These are phyloP conservation scores for Dothideomycetes sp. DNA, from an alignment of 2,329 filamentous ascomycete species.

Conservation along the genomic window DNA sequence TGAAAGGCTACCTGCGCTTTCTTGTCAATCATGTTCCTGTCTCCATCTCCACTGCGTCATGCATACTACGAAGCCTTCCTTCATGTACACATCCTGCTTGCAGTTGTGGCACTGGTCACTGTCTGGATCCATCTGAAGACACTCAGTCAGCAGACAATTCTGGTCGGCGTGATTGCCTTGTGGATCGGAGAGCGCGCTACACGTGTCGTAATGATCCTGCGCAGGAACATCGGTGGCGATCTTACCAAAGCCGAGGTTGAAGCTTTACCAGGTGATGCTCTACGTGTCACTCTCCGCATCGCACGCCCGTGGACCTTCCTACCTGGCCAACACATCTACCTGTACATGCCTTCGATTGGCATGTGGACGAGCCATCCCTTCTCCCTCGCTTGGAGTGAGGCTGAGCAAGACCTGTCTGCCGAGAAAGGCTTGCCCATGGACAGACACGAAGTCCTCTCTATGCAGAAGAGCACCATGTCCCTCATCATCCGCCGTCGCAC, in stretches of 20 bases:
- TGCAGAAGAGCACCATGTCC: constrained; percentile 49
- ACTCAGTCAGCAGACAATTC: constrained; percentile 46
- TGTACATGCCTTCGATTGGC: constrained; percentile 64
- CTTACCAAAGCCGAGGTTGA: constrained; percentile 61
- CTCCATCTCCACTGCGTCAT: constrained; percentile 59
- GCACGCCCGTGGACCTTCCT: constrained; percentile 66
- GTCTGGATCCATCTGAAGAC: constrained; percentile 55
- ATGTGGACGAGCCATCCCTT: constrained; percentile 70
- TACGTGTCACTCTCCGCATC: constrained; percentile 62
- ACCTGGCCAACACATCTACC: constrained; percentile 67
- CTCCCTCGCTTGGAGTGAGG: constrained; percentile 67
- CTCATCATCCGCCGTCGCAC: constrained; percentile 81
- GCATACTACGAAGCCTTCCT: constrained; percentile 74
- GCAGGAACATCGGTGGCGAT: constrained; percentile 55
- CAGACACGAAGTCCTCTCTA: constrained; percentile 39
- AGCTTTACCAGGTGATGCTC: constrained; percentile 64
- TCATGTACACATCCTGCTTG: constrained; percentile 56
- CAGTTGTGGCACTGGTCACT: constrained; percentile 47
- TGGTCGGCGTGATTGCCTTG: constrained; percentile 52
- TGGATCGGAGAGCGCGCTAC: constrained; percentile 55
- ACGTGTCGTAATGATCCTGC: constrained; percentile 49
- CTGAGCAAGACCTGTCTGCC: constrained; percentile 31
- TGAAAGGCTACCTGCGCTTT: constrained; percentile 53
- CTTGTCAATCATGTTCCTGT: constrained; percentile 54
- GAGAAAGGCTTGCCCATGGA: constrained; percentile 38